Evolutionary conservation across 345 rosid genomes (phyloP).

Genomic region (Sapria himalayana): DNA sequence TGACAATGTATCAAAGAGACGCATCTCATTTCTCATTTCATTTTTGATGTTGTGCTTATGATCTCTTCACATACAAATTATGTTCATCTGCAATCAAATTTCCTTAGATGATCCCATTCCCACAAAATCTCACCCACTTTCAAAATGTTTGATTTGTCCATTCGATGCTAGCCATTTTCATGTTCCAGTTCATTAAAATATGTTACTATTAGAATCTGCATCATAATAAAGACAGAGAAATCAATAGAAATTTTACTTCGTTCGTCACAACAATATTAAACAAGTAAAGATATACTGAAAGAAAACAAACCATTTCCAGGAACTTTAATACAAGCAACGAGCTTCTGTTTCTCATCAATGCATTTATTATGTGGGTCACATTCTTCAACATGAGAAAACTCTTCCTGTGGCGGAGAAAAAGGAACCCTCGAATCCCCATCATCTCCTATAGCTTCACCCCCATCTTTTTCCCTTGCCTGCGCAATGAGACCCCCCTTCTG

Average conservation of each 20-base stretch:
- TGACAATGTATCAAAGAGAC: too few relatives aligned
- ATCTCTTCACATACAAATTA: too few relatives aligned
- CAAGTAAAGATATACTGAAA: neutral
- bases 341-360: constrained; percentile 21
- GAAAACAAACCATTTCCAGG: constrained; percentile 48
- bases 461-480: constrained; percentile 8
- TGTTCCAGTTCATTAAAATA: too few relatives aligned
- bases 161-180: too few relatives aligned
- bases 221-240: neutral
- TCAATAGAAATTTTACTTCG: neutral
- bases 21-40: too few relatives aligned
- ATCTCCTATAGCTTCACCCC: constrained; percentile 6
- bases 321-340: constrained; percentile 65
- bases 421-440: constrained; percentile 4
- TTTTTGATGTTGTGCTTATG: too few relatives aligned
- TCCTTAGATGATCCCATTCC: too few relatives aligned
- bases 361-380: constrained; percentile 58
- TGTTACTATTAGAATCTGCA: too few relatives aligned
- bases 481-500: constrained; percentile 3
- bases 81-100: too few relatives aligned
- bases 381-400: constrained; percentile 25
- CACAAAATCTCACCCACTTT: neutral
- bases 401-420: constrained; percentile 7
- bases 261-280: neutral
- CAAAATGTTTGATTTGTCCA: neutral